Evolutionary conservation across 1,284 basidiomycete genomes (phyloP).

Genomic region (Austropuccinia psidii): DNA sequence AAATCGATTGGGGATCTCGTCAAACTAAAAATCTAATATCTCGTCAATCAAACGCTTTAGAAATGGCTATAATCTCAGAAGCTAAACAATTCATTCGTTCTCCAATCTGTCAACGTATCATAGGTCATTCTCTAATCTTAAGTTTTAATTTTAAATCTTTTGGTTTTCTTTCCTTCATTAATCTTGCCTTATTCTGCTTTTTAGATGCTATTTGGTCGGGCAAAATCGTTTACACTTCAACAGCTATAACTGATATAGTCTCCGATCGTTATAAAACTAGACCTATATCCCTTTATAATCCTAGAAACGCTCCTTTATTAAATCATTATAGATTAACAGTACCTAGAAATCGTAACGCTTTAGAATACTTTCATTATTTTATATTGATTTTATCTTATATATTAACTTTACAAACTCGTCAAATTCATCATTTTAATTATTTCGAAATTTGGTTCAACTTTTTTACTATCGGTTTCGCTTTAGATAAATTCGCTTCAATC

Average conservation of each 20-base stretch:
- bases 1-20: slow-evolving; percentile 17
- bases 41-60: slow-evolving; percentile 40
- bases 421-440: slow-evolving; percentile 20
- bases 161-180: background rate
- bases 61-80: slow-evolving; percentile 43
- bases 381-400: slow-evolving; percentile 48
- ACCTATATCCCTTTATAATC: slow-evolving; percentile 49
- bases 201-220: slow-evolving; percentile 44
- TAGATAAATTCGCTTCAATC: slow-evolving; percentile 43
- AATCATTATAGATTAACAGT: slow-evolving; percentile 49
- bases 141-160: background rate
- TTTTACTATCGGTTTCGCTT: slow-evolving; percentile 44
- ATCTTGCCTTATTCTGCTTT: background rate
- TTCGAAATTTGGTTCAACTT: slow-evolving; percentile 43
- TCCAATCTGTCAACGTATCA: slow-evolving; percentile 43
- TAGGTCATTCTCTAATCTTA: slow-evolving; percentile 38
- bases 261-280: slow-evolving; percentile 50
- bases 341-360: slow-evolving; percentile 45
- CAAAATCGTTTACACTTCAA: slow-evolving; percentile 44
- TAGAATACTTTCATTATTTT: slow-evolving; percentile 45
- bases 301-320: slow-evolving; percentile 48
- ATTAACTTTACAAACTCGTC: slow-evolving; percentile 43
- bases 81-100: slow-evolving; percentile 44
- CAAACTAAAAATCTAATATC: slow-evolving; percentile 22
- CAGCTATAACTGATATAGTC: slow-evolving; percentile 43